A percentile compares a stretch with the other conserved stretches of the same genome.
These are phyloP conservation scores for Prunus dulcis DNA, from an alignment of 306 rosid genomes.

Conservation along the genomic window DNA sequence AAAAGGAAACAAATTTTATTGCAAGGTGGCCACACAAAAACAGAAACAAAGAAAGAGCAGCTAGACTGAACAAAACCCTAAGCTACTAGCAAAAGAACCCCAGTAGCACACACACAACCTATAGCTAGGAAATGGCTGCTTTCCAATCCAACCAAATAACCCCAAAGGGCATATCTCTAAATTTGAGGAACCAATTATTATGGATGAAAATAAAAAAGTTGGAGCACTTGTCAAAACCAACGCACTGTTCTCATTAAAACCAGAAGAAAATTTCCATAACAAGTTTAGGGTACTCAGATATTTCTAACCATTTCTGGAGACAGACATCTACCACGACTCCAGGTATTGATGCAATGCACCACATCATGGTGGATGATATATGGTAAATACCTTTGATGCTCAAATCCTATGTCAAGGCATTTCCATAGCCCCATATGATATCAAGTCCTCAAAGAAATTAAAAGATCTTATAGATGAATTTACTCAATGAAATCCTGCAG, in stretches of 20 bases:
- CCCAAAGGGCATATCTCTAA: too few species aligned
- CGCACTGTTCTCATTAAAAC: background rate
- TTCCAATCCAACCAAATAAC: too few species aligned
- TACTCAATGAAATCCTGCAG: constrained; percentile 1
- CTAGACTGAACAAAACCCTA: too few species aligned
- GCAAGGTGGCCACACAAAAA: too few species aligned
- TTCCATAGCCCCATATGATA: too few species aligned
- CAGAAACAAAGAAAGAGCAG: too few species aligned
- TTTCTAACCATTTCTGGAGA: background rate
- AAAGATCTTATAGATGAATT: background rate
- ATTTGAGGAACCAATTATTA: background rate
- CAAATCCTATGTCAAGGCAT: background rate
- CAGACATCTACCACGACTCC: background rate
- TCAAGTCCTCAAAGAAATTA: background rate
- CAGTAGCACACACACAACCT: too few species aligned
- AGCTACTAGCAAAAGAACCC: too few species aligned
- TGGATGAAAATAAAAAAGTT: background rate
- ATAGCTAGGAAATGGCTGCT: too few species aligned
- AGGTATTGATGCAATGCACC: background rate
- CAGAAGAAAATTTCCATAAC: background rate
- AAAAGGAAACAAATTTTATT: too few species aligned
- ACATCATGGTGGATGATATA: background rate
- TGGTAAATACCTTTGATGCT: background rate
- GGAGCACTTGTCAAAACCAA: background rate
- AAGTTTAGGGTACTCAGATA: background rate